Evolutionary conservation across 805 yeast genomes (phyloP), one percentile per base, ranked within the genome.

Genomic region (Metahyphopichia silvanorum): DNA sequence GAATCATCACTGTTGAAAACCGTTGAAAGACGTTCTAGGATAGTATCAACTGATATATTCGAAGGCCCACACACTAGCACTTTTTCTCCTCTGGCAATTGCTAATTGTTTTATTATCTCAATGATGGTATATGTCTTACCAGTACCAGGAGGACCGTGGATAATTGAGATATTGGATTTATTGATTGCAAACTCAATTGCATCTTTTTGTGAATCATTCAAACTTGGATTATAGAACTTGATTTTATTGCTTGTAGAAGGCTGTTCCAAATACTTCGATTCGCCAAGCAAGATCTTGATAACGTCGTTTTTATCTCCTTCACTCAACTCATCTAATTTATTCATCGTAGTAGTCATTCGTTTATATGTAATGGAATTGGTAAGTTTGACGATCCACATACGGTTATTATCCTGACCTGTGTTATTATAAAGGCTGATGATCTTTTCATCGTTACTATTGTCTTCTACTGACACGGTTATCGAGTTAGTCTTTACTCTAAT

Each of bases 11-110:
- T 34, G n/a, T 32, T 39, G 32, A 64, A 62, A 4, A 38, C 43
- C 2, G 59, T 55, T 7, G 69, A 54, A 15, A 91, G 55, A 37
- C 97, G 65, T 55, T 91, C 97, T 29, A 89, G 57, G 11, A 91
- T 83, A 0, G 95, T 91, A 54, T 91, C 98, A 1, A 89, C 95
- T 1, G 96, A 78, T 11, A 88, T 80, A 53, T 91, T 91, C 0
- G 97, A 88, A 0, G 98, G 95, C 0, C 96, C 97, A 61, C 97
- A 89, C 0, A 91, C 89, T 18, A 91, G 62, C 0, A 91, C 79
- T 27, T 88, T 57, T 32, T 68, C 70, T 11, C 53, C 46, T 5
- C 48, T 48, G 10, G 57, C 59, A 6, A 62, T 63, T 1, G 77
- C 68, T 31, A 87, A 62, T 50, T 89, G 96, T 32, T 82, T 74